Evolutionary conservation across 192 early-diverging fungal species (phyloP).

Genomic region (Jimgerdemannia lactiflua): DNA sequence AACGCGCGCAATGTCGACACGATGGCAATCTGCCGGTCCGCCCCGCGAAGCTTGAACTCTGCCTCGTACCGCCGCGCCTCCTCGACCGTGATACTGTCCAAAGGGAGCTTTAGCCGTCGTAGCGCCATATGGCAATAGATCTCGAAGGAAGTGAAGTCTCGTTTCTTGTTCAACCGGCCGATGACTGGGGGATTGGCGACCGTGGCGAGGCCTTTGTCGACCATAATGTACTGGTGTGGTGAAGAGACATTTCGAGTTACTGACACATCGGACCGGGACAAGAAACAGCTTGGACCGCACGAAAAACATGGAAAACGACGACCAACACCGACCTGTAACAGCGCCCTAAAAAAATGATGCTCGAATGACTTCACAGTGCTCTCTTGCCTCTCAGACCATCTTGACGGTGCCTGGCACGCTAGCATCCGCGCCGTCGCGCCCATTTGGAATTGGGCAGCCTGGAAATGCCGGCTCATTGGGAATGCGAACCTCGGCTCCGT

Average conservation of each 20-base stretch:
- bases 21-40: conserved; percentile 62
- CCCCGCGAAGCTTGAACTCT: conserved; percentile 25
- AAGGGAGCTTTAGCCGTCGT: conserved; percentile 41
- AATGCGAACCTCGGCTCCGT: conserved; percentile 27
- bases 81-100: conserved; percentile 29
- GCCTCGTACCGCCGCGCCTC: conserved; percentile 41
- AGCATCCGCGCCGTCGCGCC: conserved; percentile 64
- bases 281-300: too few relatives aligned
- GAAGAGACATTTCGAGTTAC: too few relatives aligned
- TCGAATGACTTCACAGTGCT: conserved; percentile 56
- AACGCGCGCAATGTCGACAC: conserved; percentile 82
- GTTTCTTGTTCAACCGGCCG: conserved; percentile 53
- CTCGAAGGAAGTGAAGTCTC: conserved; percentile 47
- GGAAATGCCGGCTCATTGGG: conserved; percentile 33
- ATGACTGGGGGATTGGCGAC: conserved; percentile 48
- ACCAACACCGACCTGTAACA: neutral
- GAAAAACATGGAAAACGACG: too few relatives aligned
- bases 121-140: conserved; percentile 59
- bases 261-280: too few relatives aligned
- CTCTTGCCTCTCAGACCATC: conserved; percentile 63
- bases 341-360: conserved; percentile 70
- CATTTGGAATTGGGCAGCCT: conserved; percentile 29
- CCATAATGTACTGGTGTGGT: conserved; percentile 48
- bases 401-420: conserved; percentile 77
- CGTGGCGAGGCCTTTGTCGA: conserved; percentile 43